A percentile compares a stretch with the other conserved stretches of the same genome.
Conservation (phyloP, 225 moss, liverwort and hornwort species). For the Asterella californica region DNA sequence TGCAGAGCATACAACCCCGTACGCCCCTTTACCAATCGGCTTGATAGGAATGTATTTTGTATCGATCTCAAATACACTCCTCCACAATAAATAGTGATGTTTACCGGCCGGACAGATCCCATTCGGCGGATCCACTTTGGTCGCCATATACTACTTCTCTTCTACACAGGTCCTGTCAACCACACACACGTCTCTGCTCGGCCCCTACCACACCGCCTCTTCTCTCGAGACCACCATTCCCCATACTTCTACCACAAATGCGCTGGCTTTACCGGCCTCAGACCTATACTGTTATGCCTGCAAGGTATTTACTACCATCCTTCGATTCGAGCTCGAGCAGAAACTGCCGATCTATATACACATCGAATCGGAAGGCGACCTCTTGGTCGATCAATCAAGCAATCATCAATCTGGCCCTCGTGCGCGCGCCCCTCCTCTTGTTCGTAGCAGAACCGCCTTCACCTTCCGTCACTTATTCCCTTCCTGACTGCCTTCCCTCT, state of each 20-base stretch:
- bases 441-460: constrained; percentile 4
- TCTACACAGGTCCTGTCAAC: constrained; percentile 1
- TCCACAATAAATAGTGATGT: constrained; percentile 93
- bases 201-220: not conserved
- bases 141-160: constrained; percentile 59
- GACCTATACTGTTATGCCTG: not conserved
- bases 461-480: not conserved
- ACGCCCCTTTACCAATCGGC: constrained; percentile 96
- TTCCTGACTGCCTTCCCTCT: not conserved
- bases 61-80: constrained; percentile 93
- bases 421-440: constrained; percentile 16
- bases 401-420: not conserved
- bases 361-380: not conserved
- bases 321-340: not conserved
- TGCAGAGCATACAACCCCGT: constrained; percentile 92
- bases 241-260: constrained; percentile 16
- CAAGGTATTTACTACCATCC: not conserved
- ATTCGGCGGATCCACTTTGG: constrained; percentile 88
- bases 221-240: constrained; percentile 6
- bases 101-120: constrained; percentile 87
- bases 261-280: not conserved
- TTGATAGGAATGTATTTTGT: constrained; percentile 95
- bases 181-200: constrained; percentile 1
- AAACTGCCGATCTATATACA: constrained; percentile 6
- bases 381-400: constrained; percentile 9